Base-by-base conservation (phyloP, 352 stramenopile species). In the Phytophthora hybrid region DNA sequence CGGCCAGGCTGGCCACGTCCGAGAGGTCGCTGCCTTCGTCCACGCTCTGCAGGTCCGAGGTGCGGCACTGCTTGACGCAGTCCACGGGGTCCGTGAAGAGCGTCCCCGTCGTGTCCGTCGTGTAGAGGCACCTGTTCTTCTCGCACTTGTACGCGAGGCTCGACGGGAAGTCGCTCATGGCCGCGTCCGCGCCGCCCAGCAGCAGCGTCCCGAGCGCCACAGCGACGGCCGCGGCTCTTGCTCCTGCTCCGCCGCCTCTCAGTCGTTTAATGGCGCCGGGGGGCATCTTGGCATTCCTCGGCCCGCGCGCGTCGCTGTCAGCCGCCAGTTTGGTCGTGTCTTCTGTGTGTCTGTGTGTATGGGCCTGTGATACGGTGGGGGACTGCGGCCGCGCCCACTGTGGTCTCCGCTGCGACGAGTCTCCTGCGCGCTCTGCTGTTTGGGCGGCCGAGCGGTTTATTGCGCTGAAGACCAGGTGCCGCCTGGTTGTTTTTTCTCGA, bases 41-140 rank as follows among this genome's bases (percentile, higher is more conserved):
- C 66, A 86, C 74, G 60, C 71, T 84, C 61, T 85, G 74, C 59
- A 86, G 53, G 37, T 88, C 73, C 4, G 78, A 76, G n/a, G 67
- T 59, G 3, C 71, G 76, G 60, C 87, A 94, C 29, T 63, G 41
- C 58, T 80, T 81, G 59, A 92, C 82, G 55, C 87, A 94, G 21
- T 76, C 69, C 10, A 89, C 69, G 1, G 78, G 80, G 62, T 92
- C 81, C 16, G 58, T 55, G 55, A 81, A 92, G 59, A 75, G 29
- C 16, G 66, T 77, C 26, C 37, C 37, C 19, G 56, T 70, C 37
- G 58, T 74, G 52, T 88, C 80, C 1, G 60, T 66, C 34, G 71
- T 76, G 63, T 81, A 92, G n/a, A 89, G 52, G 63, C 87, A 94
- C 34, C 76, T 82, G 59, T 73, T 74, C 6, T 29, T 59, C 53